Base-by-base conservation (phyloP, 1,284 basidiomycete genomes). In the Ceratobasidium sp. region DNA sequence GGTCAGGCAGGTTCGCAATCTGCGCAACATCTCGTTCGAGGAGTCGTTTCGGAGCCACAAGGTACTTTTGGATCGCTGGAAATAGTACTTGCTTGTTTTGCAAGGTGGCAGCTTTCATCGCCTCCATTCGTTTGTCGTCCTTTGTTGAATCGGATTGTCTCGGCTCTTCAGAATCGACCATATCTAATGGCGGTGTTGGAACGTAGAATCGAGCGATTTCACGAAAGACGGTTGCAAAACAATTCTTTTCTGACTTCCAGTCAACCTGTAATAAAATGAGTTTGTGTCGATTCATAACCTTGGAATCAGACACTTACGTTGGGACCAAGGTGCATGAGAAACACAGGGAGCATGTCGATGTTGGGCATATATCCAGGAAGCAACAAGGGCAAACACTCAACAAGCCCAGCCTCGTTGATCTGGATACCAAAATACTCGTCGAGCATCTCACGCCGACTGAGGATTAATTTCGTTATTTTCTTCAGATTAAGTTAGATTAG, bases 121-220 rank as follows among this genome's bases (percentile, higher is more conserved):
- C 82, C 0, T 81, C 80, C 4, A 69, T 28, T 64, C 73, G 72
- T 54, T 59, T 46, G 54, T 72, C 67, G 18, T 72, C 74, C 16
- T 59, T 62, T 11, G 52, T 69, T 46, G 49, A 43, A 8, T 73
- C 59, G 14, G 49, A 69, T 13, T 75, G 75, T 1, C 59, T 70
- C 21, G 72, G 71, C 13, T 73, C 63, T 30, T 64, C 70, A 18
- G 55, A 47, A 7, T 72, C 69, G n/a, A 75, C 59, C 1, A 57
- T 35, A 7, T 73, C 72, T 18, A 66, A 57, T 2, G 73, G 77
- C 0, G 86, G 85, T 46, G 88, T 85, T 0, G 95, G 93, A 0
- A 90, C 87, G 80, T 97, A 95, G 82, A 97, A 98, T 79, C 89
- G 93, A 0, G 95, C 96, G 0, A 99, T 84, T 81, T 99, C 97